phyloP scores from a whole-genome alignment of 148 eudicot genomes.

The Fagopyrum tataricum region DNA sequence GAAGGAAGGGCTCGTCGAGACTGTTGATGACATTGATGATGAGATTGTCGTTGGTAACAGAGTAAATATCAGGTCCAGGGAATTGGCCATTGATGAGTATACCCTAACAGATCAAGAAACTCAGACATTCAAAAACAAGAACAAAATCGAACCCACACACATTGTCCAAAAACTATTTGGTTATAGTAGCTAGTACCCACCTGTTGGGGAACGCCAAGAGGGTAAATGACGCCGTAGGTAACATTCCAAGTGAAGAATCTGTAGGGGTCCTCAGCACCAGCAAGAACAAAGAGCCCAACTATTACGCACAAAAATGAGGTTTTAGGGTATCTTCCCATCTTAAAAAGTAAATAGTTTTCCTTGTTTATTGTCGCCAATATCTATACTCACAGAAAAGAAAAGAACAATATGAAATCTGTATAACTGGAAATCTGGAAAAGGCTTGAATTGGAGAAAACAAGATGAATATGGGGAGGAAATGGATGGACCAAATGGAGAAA shows the following conservation, averaged over 20 bases:
- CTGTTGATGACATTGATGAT: conserved; percentile 18
- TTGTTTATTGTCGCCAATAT: too few species aligned
- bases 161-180: background rate
- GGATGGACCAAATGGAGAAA: conserved; percentile 4
- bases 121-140: background rate
- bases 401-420: too few species aligned
- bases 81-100: conserved; percentile 18
- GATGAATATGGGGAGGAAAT: background rate
- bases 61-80: conserved; percentile 17
- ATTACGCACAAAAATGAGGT: conserved; percentile 4
- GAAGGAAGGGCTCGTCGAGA: conserved; percentile 15
- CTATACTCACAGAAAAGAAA: too few species aligned
- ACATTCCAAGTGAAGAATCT: conserved; percentile 13
- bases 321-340: background rate
- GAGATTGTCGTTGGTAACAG: conserved; percentile 15
- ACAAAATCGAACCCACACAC: background rate
- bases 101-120: conserved; percentile 9
- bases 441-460: conserved; percentile 15
- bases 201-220: conserved; percentile 15
- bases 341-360: background rate
- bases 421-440: conserved; percentile 1
- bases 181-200: background rate
- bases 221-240: conserved; percentile 11
- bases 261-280: conserved; percentile 13
- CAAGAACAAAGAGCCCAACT: background rate